These are phyloP conservation scores for Rhodotorula sp. DNA, from an alignment of 1,284 basidiomycete genomes.

Conservation along the genomic window DNA sequence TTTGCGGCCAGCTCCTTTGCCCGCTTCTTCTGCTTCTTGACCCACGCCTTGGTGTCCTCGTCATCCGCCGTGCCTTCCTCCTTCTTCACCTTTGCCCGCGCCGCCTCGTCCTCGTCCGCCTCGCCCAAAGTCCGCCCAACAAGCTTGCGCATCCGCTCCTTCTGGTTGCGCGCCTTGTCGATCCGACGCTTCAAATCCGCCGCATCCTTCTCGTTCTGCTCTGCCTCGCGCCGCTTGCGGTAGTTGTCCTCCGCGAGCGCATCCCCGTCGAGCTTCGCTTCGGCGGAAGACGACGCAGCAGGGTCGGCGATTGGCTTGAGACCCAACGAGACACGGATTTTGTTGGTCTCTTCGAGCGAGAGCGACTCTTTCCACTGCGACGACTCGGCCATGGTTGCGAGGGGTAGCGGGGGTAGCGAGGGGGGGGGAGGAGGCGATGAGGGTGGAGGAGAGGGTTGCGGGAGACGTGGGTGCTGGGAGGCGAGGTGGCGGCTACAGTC, in stretches of 20 bases:
- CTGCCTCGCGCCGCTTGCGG: slow-evolving; percentile 64
- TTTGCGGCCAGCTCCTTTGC: slow-evolving; percentile 78
- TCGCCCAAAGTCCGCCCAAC: slow-evolving; percentile 87
- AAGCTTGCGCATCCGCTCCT: slow-evolving; percentile 83
- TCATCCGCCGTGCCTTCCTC: slow-evolving; percentile 12
- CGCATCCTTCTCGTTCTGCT: slow-evolving; percentile 68
- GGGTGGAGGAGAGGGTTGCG: neutral
- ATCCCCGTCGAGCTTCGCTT: slow-evolving; percentile 28
- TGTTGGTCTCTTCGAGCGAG: slow-evolving; percentile 96
- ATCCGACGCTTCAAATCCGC: slow-evolving; percentile 53
- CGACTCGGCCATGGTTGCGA: slow-evolving; percentile 14
- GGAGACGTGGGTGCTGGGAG: neutral
- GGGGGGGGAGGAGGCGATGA: neutral
- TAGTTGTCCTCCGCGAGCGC: slow-evolving; percentile 68
- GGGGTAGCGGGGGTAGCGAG: too few species aligned
- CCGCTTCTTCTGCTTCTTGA: slow-evolving; percentile 80
- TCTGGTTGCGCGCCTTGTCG: slow-evolving; percentile 79
- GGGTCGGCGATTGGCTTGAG: slow-evolving; percentile 84
- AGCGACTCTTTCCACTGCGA: slow-evolving; percentile 62
- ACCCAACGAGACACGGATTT: slow-evolving; percentile 89
- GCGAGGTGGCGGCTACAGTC: too few species aligned
- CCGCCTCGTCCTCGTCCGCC: slow-evolving; percentile 65
- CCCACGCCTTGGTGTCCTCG: slow-evolving; percentile 63
- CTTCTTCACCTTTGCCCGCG: slow-evolving; percentile 53
- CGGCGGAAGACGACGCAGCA: slow-evolving; percentile 51